Percentiles rank a stretch among this genome's conserved stretches.
Conservation (phyloP, 2,329 filamentous ascomycete genomes). For the Bipolaris sorokiniana region DNA sequence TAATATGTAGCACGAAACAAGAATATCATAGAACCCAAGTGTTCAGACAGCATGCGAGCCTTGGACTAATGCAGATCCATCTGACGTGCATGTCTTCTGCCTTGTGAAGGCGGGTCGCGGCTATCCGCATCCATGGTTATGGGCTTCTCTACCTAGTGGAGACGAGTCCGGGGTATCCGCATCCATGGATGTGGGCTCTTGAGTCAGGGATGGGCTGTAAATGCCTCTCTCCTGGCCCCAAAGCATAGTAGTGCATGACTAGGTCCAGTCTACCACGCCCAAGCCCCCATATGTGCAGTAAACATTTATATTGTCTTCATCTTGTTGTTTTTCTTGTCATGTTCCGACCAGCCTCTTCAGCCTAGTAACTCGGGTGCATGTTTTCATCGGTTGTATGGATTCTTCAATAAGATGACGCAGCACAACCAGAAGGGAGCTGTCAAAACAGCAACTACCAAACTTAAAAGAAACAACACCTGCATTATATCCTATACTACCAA, state of each 20-base stretch:
- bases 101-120: neutral
- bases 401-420: neutral
- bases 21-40: neutral
- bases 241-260: neutral
- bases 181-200: slow-evolving; percentile 5
- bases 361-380: neutral
- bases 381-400: neutral
- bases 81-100: neutral
- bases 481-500: neutral
- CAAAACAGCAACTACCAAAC: neutral
- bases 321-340: neutral
- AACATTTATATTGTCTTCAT: neutral
- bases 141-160: neutral
- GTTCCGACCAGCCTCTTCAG: neutral
- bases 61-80: neutral
- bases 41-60: neutral
- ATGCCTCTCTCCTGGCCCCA: neutral
- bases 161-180: neutral
- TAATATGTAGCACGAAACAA: neutral
- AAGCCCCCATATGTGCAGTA: slow-evolving; percentile 3
- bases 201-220: slow-evolving; percentile 9
- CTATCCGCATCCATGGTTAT: neutral
- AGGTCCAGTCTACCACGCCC: slow-evolving; percentile 1
- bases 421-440: neutral
- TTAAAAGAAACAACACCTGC: neutral